Evolutionary conservation across 306 rosid species (phyloP).

Genomic region (Arachis stenosperma): DNA sequence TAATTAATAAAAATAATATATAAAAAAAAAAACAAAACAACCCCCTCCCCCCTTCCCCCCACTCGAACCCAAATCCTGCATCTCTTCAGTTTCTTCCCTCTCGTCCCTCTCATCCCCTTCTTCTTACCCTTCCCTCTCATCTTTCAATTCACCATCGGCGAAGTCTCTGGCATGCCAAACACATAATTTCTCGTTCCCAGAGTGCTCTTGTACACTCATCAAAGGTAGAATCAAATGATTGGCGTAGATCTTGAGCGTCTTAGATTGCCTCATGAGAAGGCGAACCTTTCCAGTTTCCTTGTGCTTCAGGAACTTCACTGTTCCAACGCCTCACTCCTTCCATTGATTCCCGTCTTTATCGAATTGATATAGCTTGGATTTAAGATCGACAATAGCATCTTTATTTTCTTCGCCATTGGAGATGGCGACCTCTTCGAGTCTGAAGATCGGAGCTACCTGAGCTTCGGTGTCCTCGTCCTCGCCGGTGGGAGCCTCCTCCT

Average conservation of each 20-base stretch:
- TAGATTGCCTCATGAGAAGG: conserved; percentile 89
- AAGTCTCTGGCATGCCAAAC: conserved; percentile 93
- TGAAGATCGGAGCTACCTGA: not conserved
- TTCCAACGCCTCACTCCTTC: conserved; percentile 94
- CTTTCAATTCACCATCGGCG: conserved; percentile 86
- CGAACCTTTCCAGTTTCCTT: conserved; percentile 68
- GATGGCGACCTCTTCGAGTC: conserved; percentile 76
- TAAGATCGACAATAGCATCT: conserved; percentile 77
- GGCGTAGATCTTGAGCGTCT: conserved; percentile 91
- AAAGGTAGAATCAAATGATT: conserved; percentile 66
- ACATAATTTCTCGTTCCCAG: conserved; percentile 87
- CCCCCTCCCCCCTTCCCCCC: too few relatives aligned
- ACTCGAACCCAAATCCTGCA: too few relatives aligned
- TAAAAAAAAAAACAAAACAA: too few relatives aligned
- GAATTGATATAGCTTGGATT: conserved; percentile 81
- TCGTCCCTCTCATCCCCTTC: too few relatives aligned
- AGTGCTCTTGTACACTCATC: conserved; percentile 85
- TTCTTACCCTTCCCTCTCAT: conserved; percentile 41
- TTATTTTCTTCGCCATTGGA: conserved; percentile 86
- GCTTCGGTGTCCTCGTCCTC: too few relatives aligned
- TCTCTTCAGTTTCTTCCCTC: too few relatives aligned
- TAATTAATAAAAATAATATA: too few relatives aligned
- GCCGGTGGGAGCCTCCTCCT: too few relatives aligned
- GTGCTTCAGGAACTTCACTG: conserved; percentile 79
- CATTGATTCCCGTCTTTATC: conserved; percentile 88